Base-by-base conservation (phyloP, 164 flowering plant species). In the Stephania cephalantha region DNA sequence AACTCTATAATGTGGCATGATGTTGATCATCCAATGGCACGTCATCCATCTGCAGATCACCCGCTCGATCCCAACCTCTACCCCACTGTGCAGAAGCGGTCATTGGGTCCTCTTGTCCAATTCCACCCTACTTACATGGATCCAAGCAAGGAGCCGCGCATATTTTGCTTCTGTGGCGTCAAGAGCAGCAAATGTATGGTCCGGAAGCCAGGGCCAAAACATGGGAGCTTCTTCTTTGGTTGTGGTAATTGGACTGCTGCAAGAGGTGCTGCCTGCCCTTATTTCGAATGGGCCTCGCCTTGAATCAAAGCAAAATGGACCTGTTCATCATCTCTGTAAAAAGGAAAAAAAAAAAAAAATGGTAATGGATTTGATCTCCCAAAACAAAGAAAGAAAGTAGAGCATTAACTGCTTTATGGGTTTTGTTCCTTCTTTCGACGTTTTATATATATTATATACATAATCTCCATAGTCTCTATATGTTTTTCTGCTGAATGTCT, bases 191-290 rank as follows among this genome's bases (percentile, higher is more conserved):
- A 79, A 80, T 81, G 84, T 50, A 83, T 87, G 83, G 81, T 89
- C 10, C 83, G 85, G 58, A 88, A 87, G 75, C 95, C 98, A 9
- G 97, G 99, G 13, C 91, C 92, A 4, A 90, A 84, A 74, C 90
- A 90, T n/a, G 97, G 94, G 42, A 82, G 85, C 81, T 74, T 83
- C 79, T 94, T 92, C 91, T 94, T 91, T 75, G 91, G 98, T 6
- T 95, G 98, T 80, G 99, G 99, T 30, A 91, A 94, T 74, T 92
- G 94, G 95, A 88, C 91, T 68, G 83, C 88, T 15, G 79, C 89
- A 9, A 84, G 89, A 78, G 98, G 97, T 71, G 88, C 97, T 22
- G 84, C 71, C 8, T 95, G 99, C 85, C 82, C 80, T 42, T 95
- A 82, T 79, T 91, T 88, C 71, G 90, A 90, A 79, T 92, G 98